Percentiles rank a stretch among this genome's conserved stretches.
These are phyloP conservation scores for Pulveroboletus sp. DNA, from an alignment of 768 basidiomycete species.

Conservation along the genomic window DNA sequence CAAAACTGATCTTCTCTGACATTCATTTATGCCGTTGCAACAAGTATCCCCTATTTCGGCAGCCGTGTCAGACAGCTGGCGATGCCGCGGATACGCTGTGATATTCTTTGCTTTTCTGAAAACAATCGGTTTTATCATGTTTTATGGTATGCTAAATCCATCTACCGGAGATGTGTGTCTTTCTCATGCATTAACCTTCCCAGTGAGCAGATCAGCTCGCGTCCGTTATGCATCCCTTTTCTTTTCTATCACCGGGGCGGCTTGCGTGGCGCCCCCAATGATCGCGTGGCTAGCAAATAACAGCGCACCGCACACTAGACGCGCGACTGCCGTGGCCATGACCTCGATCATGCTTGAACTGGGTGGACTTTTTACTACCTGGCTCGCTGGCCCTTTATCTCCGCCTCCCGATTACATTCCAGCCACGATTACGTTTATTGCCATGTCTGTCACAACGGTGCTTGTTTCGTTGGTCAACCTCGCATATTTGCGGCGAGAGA, in stretches of 20 bases:
- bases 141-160: conserved; percentile 39
- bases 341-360: conserved; percentile 52
- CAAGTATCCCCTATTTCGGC: conserved; percentile 39
- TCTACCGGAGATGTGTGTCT: neutral
- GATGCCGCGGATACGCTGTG: conserved; percentile 45
- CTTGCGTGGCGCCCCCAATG: conserved; percentile 48
- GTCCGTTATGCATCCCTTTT: conserved; percentile 58
- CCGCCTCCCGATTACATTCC: conserved; percentile 46
- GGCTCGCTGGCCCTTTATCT: conserved; percentile 54
- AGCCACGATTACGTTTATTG: conserved; percentile 39
- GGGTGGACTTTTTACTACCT: conserved; percentile 59
- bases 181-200: neutral
- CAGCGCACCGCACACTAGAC: conserved; percentile 50
- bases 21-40: neutral
- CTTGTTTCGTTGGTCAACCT: conserved; percentile 37
- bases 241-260: conserved; percentile 50
- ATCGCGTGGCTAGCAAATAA: conserved; percentile 64
- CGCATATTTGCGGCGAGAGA: conserved; percentile 41
- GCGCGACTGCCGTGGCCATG: conserved; percentile 58
- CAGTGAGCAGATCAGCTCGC: conserved; percentile 29
- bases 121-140: conserved; percentile 54
- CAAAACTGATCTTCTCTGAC: neutral
- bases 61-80: conserved; percentile 52
- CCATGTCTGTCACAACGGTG: conserved; percentile 39
- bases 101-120: conserved; percentile 44